Evolutionary conservation across 2,329 filamentous ascomycete species (phyloP).

Genomic region (Colletotrichum orchidophilum): DNA sequence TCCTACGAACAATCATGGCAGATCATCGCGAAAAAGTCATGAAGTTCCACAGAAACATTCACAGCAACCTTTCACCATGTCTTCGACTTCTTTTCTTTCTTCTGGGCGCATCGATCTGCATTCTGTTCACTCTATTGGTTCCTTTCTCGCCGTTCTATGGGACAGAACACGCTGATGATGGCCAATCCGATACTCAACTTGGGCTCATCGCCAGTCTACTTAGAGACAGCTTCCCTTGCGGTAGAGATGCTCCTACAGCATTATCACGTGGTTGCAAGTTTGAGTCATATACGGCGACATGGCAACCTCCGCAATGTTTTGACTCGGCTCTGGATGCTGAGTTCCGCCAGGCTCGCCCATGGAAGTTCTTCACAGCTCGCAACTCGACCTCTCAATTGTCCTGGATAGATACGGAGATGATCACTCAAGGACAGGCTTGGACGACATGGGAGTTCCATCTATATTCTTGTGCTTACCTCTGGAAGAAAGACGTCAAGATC

Average conservation of each 20-base stretch:
- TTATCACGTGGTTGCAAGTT: background rate
- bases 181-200: background rate
- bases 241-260: background rate
- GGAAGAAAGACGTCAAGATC: conserved; percentile 11
- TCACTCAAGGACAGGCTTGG: background rate
- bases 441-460: conserved; percentile 12
- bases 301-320: conserved; percentile 3
- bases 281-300: conserved; percentile 14
- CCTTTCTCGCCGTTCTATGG: background rate
- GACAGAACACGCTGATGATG: background rate
- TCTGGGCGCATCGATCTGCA: background rate
- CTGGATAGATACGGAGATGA: background rate
- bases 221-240: background rate
- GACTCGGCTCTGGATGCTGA: background rate
- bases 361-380: background rate
- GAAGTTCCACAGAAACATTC: background rate
- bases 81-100: background rate
- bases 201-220: background rate
- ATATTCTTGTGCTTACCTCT: conserved; percentile 3
- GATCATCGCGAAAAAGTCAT: background rate
- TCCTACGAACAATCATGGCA: background rate
- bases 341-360: background rate
- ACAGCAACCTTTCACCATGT: background rate
- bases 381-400: background rate
- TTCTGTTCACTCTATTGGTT: background rate